Conservation (phyloP, 2,329 filamentous ascomycete genomes). For the Colletotrichum cuscutae region DNA sequence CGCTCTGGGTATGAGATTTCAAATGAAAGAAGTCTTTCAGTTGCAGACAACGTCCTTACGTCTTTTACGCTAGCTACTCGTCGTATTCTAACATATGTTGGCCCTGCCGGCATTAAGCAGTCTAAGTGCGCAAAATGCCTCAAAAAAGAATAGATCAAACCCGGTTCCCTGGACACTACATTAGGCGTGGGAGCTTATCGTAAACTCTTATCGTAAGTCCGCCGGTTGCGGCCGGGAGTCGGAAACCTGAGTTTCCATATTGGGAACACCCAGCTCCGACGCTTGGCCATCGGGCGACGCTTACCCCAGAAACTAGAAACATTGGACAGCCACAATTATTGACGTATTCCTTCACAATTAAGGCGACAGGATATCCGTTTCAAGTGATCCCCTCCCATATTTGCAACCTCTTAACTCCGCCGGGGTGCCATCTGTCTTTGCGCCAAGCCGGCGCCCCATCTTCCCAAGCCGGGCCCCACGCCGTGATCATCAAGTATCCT, state of each 20-base stretch:
- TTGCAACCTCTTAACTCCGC: background rate
- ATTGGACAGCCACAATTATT: background rate
- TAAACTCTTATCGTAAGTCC: conserved; percentile 2
- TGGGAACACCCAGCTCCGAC: background rate
- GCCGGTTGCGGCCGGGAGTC: background rate
- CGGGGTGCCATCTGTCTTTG: background rate
- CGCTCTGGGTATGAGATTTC: background rate
- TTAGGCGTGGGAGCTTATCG: no score
- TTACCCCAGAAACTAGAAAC: no score
- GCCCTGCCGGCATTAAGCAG: background rate
- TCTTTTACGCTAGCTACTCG: background rate
- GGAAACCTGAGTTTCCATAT: background rate
- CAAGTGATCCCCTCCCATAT: background rate
- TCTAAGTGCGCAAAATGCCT: background rate
- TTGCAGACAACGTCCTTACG: background rate
- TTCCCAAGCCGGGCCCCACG: background rate
- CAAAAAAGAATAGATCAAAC: background rate
- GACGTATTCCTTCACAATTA: background rate
- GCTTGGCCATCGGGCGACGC: no score
- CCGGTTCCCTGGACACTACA: background rate
- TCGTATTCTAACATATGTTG: background rate
- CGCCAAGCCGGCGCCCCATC: background rate
- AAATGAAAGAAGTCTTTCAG: background rate
- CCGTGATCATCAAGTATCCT: background rate
- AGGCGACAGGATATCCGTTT: background rate